These are phyloP conservation scores for Talaromyces sp. DNA, from an alignment of 2,329 filamentous ascomycete species.

Conservation along the genomic window DNA sequence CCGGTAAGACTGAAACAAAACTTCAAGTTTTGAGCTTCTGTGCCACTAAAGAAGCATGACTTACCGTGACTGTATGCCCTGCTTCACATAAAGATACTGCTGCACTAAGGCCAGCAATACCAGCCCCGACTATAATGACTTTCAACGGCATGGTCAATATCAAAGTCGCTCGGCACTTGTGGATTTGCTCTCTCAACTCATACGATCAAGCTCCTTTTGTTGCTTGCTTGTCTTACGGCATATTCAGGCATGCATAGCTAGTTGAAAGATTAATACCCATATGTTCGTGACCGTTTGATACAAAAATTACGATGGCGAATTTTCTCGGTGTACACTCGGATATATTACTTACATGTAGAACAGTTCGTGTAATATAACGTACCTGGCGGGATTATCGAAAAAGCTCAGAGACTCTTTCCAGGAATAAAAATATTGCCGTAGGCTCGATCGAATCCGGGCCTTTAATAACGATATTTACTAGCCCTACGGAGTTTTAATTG, in stretches of 20 bases:
- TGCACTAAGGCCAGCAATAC: slow-evolving; percentile 32
- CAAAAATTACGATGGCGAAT: neutral
- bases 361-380: neutral
- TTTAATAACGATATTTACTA: neutral
- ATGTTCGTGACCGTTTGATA: neutral
- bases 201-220: neutral
- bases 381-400: neutral
- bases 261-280: neutral
- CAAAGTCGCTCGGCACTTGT: neutral
- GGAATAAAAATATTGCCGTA: neutral
- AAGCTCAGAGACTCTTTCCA: neutral
- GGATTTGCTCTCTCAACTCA: neutral
- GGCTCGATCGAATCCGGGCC: neutral
- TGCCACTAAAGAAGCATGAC: neutral
- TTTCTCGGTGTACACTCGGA: neutral
- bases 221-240: neutral
- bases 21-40: neutral
- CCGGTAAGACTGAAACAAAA: neutral
- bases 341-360: neutral
- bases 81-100: slow-evolving; percentile 28
- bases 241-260: neutral
- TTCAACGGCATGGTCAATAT: slow-evolving; percentile 23
- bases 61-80: slow-evolving; percentile 26
- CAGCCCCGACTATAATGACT: slow-evolving; percentile 31
- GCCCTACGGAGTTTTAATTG: neutral